Evolutionary conservation across 169 alveolate species (phyloP).

Genomic region (Toxoplasma gondii): DNA sequence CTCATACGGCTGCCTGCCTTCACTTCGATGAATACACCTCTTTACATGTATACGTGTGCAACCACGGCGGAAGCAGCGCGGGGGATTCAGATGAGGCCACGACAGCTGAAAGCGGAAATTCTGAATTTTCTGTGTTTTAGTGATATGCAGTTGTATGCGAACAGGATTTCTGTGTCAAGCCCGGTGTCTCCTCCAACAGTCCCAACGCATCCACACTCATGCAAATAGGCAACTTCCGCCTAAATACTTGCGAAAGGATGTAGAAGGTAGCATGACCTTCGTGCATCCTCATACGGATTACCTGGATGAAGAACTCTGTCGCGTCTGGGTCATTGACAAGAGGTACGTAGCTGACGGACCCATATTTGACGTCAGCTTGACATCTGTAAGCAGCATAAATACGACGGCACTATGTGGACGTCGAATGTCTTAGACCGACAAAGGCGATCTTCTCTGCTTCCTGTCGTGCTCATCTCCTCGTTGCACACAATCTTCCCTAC

Average conservation of each 20-base stretch:
- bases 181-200: not conserved
- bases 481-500: not conserved
- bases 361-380: not conserved
- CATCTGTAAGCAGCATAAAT: not conserved
- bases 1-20: too few species aligned
- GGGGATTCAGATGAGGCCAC: too few species aligned
- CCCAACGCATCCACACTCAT: not conserved
- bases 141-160: not conserved
- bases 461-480: not conserved
- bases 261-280: not conserved
- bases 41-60: too few species aligned
- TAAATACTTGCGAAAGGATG: not conserved
- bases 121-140: not conserved
- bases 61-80: too few species aligned
- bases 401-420: not conserved
- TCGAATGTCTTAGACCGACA: not conserved
- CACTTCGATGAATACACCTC: too few species aligned
- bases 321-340: slow-evolving; percentile 13
- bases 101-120: too few species aligned
- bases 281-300: not conserved
- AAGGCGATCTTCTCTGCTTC: not conserved
- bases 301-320: not conserved
- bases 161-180: not conserved
- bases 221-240: not conserved
- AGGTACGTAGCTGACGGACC: not conserved